Evolutionary conservation across 2,329 filamentous ascomycete genomes (phyloP), one percentile per base, ranked within the genome.

Genomic region (Waltergamsia citrina): DNA sequence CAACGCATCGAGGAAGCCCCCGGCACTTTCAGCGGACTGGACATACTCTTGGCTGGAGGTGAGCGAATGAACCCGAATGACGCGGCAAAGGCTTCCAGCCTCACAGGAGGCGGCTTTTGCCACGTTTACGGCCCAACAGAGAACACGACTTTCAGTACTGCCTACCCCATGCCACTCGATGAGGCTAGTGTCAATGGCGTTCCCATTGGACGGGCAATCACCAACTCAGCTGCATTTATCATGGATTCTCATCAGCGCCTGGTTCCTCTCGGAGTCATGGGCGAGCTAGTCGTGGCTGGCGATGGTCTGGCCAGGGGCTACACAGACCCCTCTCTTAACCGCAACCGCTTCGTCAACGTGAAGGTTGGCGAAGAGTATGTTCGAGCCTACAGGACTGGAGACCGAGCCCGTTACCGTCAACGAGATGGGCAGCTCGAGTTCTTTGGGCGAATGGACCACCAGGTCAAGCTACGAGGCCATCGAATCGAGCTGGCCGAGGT

Each of bases 401-500:
- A 55, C 19, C 35, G 35, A 17, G 47, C 40, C 7, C 45, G 51
- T 2, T 45, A 38, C 22, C 34, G 47, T 1, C 41, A 40, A 1
- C 21, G n/a, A 1, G 47, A 52, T 30, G 44, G 45, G 2, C 27
- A 40, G 3, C 21, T 54, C 3, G 49, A 51, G 26, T 52, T 50
- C 32, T 37, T 53, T 2, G 47, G 47, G 2, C 46, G 52, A 11
- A 44, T 47, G 3, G 51, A 55, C 15, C 26, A 30, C 4, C 50
- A 53, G 16, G 38, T 52, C 32, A 55, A 55, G 36, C 39, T 56
- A 8, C 44, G 50, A 15, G 51, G 52, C 9, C 44, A 55, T 7
- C 47, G 53, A 3, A 33, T 56, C 18, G 53, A 57, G 34, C 34
- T 47, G 3, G 43, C 36, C 0, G 52, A 56, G 23, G 43, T 55